A percentile compares a stretch with the other conserved stretches of the same genome.
These are phyloP conservation scores for Chlorella sp. DNA, from an alignment of 139 green algal species.

Conservation along the genomic window DNA sequence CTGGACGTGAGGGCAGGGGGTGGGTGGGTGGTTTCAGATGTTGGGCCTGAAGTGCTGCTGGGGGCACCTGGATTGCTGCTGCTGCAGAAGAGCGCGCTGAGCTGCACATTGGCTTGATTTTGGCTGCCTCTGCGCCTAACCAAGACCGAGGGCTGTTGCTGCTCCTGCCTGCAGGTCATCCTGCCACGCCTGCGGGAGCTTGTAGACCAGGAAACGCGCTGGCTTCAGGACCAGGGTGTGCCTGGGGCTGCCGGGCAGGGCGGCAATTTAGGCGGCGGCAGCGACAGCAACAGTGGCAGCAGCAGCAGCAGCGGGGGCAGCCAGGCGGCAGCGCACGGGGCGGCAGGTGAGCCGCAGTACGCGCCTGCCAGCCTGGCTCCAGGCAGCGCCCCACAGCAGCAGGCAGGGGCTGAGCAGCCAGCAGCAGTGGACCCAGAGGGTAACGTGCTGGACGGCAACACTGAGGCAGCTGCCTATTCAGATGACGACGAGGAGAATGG, in stretches of 20 bases:
- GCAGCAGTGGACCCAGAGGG: not conserved
- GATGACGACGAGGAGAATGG: too few relatives aligned
- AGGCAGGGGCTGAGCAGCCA: not conserved
- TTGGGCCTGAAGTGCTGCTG: too few relatives aligned
- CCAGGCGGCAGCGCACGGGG: not conserved
- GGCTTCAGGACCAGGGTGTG: constrained; percentile 36
- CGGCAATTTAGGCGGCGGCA: too few relatives aligned
- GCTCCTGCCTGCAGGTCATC: constrained; percentile 3
- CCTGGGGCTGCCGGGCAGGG: not conserved
- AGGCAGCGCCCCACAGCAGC: not conserved
- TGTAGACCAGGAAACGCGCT: constrained; percentile 37
- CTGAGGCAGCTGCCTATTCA: too few relatives aligned
- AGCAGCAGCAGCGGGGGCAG: not conserved
- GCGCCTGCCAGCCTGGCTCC: not conserved
- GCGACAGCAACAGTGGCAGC: not conserved
- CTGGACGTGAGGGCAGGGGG: too few relatives aligned
- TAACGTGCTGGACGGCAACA: too few relatives aligned
- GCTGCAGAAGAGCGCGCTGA: too few relatives aligned
- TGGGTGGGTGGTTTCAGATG: too few relatives aligned
- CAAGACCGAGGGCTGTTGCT: too few relatives aligned
- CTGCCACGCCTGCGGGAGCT: constrained; percentile 23
- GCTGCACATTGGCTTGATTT: too few relatives aligned
- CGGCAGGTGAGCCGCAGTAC: not conserved
- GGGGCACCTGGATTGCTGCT: too few relatives aligned
- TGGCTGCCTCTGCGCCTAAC: too few relatives aligned